These are phyloP conservation scores for Helminthosporium solani DNA, from an alignment of 2,329 filamentous ascomycete genomes.

Conservation along the genomic window DNA sequence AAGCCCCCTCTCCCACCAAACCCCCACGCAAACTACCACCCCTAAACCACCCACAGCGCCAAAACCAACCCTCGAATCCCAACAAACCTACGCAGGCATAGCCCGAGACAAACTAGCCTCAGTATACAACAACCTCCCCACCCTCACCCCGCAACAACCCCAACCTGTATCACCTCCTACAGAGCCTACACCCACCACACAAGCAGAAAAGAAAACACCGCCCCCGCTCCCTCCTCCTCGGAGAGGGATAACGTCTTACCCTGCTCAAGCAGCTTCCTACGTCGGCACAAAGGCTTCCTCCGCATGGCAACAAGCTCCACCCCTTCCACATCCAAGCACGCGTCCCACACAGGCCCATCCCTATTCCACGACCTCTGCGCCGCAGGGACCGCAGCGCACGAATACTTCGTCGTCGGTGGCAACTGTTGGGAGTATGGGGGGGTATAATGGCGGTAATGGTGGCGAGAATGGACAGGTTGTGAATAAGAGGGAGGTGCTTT, in stretches of 20 bases:
- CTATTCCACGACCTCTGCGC: conserved; percentile 26
- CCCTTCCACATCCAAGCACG: conserved; percentile 29
- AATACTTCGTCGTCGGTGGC: conserved; percentile 29
- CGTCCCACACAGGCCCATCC: conserved; percentile 24
- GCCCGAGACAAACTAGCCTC: conserved; percentile 43
- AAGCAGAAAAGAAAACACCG: conserved; percentile 17
- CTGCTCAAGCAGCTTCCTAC: conserved; percentile 40
- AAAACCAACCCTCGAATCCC: conserved; percentile 31
- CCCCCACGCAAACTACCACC: conserved; percentile 25
- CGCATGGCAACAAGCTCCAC: conserved; percentile 39
- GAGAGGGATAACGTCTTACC: conserved; percentile 39
- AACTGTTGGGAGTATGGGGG: conserved; percentile 12
- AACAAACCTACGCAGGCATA: conserved; percentile 38
- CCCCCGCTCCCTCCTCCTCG: conserved; percentile 42
- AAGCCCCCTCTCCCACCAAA: conserved; percentile 31
- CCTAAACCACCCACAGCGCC: conserved; percentile 30
- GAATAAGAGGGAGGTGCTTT: conserved; percentile 72
- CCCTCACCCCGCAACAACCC: conserved; percentile 26
- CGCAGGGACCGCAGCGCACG: conserved; percentile 25
- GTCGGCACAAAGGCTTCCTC: conserved; percentile 39
- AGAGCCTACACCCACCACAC: conserved; percentile 12
- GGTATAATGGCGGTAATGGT: conserved; percentile 13
- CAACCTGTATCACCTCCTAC: conserved; percentile 11
- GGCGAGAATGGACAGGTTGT: conserved; percentile 28
- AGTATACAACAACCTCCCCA: conserved; percentile 44